phyloP scores from a whole-genome alignment of 2,329 filamentous ascomycete genomes.

The Annulohypoxylon truncatum region DNA sequence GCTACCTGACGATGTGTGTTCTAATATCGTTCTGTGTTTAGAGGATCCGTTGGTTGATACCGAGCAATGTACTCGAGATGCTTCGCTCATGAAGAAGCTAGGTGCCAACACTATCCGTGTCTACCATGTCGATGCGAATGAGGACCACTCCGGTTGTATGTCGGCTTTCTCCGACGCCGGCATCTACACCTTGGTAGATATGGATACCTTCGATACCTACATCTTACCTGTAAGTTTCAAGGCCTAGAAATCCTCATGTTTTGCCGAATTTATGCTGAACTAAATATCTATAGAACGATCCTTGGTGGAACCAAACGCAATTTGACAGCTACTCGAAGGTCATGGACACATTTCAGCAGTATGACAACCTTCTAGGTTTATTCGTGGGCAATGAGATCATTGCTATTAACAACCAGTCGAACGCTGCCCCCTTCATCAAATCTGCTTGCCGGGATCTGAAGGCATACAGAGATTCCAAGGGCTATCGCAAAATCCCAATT shows the following conservation, averaged over 20 bases:
- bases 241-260: neutral
- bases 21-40: constrained; percentile 31
- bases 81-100: constrained; percentile 79
- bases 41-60: constrained; percentile 81
- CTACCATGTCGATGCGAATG: constrained; percentile 82
- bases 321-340: constrained; percentile 75
- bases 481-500: constrained; percentile 83
- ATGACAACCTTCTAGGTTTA: constrained; percentile 84
- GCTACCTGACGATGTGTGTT: neutral
- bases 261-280: constrained; percentile 1
- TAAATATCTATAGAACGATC: constrained; percentile 59
- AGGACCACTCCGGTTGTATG: constrained; percentile 84
- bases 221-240: constrained; percentile 67
- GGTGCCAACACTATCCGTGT: constrained; percentile 88
- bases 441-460: constrained; percentile 85
- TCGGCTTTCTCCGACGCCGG: constrained; percentile 79
- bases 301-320: constrained; percentile 80
- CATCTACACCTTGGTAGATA: constrained; percentile 86
- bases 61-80: constrained; percentile 81
- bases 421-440: constrained; percentile 84
- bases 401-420: constrained; percentile 67
- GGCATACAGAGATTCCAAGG: constrained; percentile 78
- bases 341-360: constrained; percentile 81
- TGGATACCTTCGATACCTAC: constrained; percentile 79
- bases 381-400: constrained; percentile 93